Percentiles rank a stretch among this genome's conserved stretches.
phyloP scores from a whole-genome alignment of 495 filamentous ascomycete species.

The Beverwykella pulmonaria region DNA sequence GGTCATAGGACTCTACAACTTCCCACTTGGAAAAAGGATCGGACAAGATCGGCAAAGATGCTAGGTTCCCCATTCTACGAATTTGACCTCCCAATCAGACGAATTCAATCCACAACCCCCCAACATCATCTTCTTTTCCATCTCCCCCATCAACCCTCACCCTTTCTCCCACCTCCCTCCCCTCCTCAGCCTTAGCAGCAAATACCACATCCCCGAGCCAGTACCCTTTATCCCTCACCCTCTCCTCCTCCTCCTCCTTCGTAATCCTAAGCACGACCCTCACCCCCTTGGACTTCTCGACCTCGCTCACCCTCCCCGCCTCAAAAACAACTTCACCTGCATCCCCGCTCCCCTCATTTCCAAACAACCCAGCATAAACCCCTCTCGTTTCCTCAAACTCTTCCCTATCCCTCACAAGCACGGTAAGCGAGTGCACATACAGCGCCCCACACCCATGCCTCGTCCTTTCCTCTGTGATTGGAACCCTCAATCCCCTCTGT shows the following conservation, averaged over 20 bases:
- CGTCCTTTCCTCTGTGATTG: constrained; percentile 41
- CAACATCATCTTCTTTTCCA: neutral
- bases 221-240: constrained; percentile 34
- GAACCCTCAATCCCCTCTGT: constrained; percentile 50
- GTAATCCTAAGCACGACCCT: constrained; percentile 41
- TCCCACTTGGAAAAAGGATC: too few relatives aligned
- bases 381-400: constrained; percentile 23
- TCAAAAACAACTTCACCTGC: constrained; percentile 2
- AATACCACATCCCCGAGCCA: constrained; percentile 38
- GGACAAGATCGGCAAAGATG: too few relatives aligned
- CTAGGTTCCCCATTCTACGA: too few relatives aligned
- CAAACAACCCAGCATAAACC: constrained; percentile 23
- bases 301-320: constrained; percentile 8
- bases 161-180: neutral
- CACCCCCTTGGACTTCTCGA: constrained; percentile 13
- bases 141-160: neutral
- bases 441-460: constrained; percentile 52
- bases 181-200: neutral
- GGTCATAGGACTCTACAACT: too few relatives aligned
- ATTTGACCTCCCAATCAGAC: too few relatives aligned
- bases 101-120: neutral
- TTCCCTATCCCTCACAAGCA: constrained; percentile 42
- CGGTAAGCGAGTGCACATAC: constrained; percentile 50
- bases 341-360: constrained; percentile 9
- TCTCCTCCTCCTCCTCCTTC: constrained; percentile 33